A percentile compares a stretch with the other conserved stretches of the same genome.
These are phyloP conservation scores for Botrytis tulipae DNA, from an alignment of 2,329 filamentous ascomycete genomes.

Conservation along the genomic window DNA sequence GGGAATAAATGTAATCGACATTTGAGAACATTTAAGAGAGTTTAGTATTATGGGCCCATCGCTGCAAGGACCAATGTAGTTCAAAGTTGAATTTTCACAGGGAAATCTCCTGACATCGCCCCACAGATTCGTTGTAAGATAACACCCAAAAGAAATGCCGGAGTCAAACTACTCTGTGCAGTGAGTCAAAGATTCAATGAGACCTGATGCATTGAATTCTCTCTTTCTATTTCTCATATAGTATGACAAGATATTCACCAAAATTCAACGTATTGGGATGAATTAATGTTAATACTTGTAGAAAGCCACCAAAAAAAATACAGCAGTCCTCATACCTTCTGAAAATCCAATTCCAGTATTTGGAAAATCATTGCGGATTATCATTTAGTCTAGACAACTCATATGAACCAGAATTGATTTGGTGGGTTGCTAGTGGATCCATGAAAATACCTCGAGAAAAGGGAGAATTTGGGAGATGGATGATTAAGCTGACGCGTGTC, in stretches of 20 bases:
- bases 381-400: background rate
- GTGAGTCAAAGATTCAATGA: background rate
- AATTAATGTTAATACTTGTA: background rate
- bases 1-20: background rate
- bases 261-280: background rate
- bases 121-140: background rate
- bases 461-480: background rate
- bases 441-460: background rate
- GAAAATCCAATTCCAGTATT: background rate
- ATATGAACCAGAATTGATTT: background rate
- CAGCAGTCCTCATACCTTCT: background rate
- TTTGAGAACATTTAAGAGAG: background rate
- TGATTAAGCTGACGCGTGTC: constrained; percentile 10
- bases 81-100: background rate
- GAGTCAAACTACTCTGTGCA: background rate
- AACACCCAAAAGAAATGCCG: background rate
- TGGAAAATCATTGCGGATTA: background rate
- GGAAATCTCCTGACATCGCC: background rate
- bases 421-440: background rate
- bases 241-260: background rate
- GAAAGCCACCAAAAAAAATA: background rate
- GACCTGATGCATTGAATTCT: background rate
- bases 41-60: background rate
- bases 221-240: background rate
- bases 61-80: background rate